Evolutionary conservation across 805 yeast genomes (phyloP), one percentile per base, ranked within the genome.

Genomic region (Candida silvicultrix): DNA sequence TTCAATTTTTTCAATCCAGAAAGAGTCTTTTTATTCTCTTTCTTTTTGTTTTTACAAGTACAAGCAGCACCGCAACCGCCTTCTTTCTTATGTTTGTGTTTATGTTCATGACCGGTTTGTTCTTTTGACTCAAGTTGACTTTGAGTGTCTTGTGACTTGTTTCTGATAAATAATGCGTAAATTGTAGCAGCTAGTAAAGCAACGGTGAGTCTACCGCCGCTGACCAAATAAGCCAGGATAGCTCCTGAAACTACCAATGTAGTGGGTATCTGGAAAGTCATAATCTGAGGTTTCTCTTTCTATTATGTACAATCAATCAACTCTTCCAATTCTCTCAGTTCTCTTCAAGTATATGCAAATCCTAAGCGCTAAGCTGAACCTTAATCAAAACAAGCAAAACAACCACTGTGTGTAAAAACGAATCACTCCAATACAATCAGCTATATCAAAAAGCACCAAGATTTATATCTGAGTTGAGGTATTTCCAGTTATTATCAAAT

Each of bases 121-220:
- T 31, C 21, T 40, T 18, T 14, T 32, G 16, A 22, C 9, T 40
- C 18, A 23, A 9, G 5, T n/a, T 39, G 19, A 19, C 10, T 39
- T 10, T 28, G 25, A 11, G n/a, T n/a, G n/a, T 18, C 6, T 12
- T 15, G 6, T 22, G 37, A 34, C 5, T 9, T 15, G 6, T 34
- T 16, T 18, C 21, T 55, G 41, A 52, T 45, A 28, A 64, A 56
- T 23, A 58, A 49, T 44, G 55, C 56, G 31, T 62, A 54, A 4
- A 63, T 45, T 8, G 59, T 51, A 4, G 53, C 45, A 2, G 58
- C 39, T 1, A 67, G 61, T 5, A 68, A 40, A 1, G 65, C 60
- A 11, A 70, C 45, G 16, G 71, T 57, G 3, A 59, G 14, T 49
- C 74, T 61, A 22, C 76, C 76, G 22, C 70, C 70, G 37, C 61